phyloP scores from a whole-genome alignment of 306 rosid genomes.

The Rubus idaeus region DNA sequence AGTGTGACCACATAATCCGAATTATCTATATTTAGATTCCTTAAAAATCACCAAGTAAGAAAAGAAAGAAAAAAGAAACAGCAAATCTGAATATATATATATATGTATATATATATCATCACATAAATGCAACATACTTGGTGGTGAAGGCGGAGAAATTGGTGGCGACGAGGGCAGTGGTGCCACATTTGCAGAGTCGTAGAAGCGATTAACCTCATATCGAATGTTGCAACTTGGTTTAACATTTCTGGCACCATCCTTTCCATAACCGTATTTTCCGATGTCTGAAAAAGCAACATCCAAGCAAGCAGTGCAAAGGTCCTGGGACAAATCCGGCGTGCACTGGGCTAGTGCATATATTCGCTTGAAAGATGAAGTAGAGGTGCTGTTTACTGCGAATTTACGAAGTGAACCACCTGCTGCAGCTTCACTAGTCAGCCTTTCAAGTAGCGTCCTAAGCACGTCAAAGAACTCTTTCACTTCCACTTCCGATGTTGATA shows the following conservation, averaged over 20 bases:
- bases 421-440: not conserved
- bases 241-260: not conserved
- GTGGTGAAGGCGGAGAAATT: not conserved
- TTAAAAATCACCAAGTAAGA: no score
- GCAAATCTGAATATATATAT: not conserved
- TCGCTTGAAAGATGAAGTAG: not conserved
- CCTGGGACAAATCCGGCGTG: slow-evolving; percentile 18
- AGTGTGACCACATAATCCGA: no score
- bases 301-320: slow-evolving; percentile 3
- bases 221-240: slow-evolving; percentile 11
- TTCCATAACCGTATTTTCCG: not conserved
- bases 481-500: not conserved
- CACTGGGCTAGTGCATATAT: slow-evolving; percentile 20
- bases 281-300: not conserved
- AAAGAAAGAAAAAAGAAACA: not conserved
- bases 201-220: not conserved
- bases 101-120: not conserved
- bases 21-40: no score
- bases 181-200: not conserved
- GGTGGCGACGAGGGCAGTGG: not conserved
- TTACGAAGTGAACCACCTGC: not conserved
- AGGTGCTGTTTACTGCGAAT: not conserved
- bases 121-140: not conserved
- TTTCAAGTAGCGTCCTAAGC: not conserved
- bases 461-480: not conserved